Conservation (phyloP, 179 eudicot genomes). For the Corrigiola litoralis region DNA sequence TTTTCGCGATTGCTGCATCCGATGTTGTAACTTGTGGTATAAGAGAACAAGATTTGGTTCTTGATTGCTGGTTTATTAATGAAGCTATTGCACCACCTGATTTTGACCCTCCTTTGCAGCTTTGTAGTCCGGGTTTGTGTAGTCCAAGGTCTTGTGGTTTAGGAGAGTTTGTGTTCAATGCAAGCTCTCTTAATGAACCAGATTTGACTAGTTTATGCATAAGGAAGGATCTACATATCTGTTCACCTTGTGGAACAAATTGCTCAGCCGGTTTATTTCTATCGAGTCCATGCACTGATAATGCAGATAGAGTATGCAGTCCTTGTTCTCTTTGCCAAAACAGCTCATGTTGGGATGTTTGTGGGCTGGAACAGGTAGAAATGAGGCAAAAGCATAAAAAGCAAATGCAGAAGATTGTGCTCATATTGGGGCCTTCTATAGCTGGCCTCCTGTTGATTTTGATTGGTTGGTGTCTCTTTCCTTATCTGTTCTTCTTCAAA, state of each 20-base stretch:
- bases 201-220: conserved; percentile 66
- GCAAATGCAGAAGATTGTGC: conserved; percentile 45
- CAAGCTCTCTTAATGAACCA: conserved; percentile 63
- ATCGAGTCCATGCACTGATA: conserved; percentile 58
- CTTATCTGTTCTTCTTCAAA: conserved; percentile 43
- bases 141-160: conserved; percentile 43
- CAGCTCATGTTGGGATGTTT: conserved; percentile 72
- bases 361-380: conserved; percentile 47
- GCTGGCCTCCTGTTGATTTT: conserved; percentile 52
- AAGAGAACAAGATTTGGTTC: conserved; percentile 76
- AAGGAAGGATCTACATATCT: conserved; percentile 59
- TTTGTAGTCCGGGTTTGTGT: conserved; percentile 87
- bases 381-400: conserved; percentile 34
- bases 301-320: conserved; percentile 74
- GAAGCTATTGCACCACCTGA: conserved; percentile 21
- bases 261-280: conserved; percentile 71
- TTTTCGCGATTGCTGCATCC: conserved; percentile 61
- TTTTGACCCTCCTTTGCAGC: conserved; percentile 85
- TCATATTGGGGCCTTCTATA: conserved; percentile 68
- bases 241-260: conserved; percentile 71
- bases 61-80: conserved; percentile 81
- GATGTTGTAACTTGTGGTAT: conserved; percentile 70
- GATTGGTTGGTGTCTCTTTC: conserved; percentile 60
- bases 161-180: conserved; percentile 66
- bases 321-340: conserved; percentile 87